A percentile compares a stretch with the other conserved stretches of the same genome.
Conservation (phyloP, 2,329 filamentous ascomycete genomes). For the Trichophyton mentagrophytes region DNA sequence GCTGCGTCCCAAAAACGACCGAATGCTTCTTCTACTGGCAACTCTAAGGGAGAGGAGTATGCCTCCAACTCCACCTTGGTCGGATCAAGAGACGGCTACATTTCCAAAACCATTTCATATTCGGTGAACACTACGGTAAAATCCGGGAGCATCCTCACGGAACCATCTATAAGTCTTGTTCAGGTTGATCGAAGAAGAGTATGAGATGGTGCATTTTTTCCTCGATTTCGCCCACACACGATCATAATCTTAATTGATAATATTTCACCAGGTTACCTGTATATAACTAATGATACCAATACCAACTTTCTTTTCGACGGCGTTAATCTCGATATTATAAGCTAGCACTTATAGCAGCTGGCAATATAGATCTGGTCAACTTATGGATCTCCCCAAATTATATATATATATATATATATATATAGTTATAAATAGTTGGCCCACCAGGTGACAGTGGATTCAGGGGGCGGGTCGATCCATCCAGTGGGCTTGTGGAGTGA, state of each 20-base stretch:
- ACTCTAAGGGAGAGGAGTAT: background rate
- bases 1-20: background rate
- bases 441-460: background rate
- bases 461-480: background rate
- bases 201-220: background rate
- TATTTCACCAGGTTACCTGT: too few species aligned
- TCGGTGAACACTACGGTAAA: background rate
- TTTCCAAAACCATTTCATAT: background rate
- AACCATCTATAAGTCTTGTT: background rate
- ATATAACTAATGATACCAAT: too few species aligned
- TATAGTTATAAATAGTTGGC: too few species aligned
- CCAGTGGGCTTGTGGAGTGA: too few species aligned
- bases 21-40: background rate
- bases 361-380: too few species aligned
- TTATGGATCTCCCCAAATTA: too few species aligned
- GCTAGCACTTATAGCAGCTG: too few species aligned
- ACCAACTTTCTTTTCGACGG: too few species aligned
- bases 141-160: background rate
- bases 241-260: too few species aligned
- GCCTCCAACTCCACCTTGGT: background rate
- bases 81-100: background rate
- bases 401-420: too few species aligned
- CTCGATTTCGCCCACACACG: too few species aligned
- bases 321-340: too few species aligned
- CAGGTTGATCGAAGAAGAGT: background rate